phyloP scores from a whole-genome alignment of 1,284 basidiomycete species.

The Microbotryum silenes-acaulis region DNA sequence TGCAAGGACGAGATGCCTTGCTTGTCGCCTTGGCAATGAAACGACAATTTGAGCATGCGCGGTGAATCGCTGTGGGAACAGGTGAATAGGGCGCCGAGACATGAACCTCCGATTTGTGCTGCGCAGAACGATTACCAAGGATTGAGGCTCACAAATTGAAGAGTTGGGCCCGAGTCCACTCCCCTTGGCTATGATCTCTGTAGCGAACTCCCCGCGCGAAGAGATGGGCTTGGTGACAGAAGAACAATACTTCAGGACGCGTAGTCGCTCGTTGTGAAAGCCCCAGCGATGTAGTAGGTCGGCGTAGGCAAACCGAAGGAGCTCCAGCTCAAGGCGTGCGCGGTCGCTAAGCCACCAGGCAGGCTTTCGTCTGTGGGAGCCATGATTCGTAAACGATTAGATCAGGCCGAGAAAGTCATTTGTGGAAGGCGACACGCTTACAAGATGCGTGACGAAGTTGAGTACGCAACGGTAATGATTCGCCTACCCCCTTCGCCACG shows the following conservation, averaged over 20 bases:
- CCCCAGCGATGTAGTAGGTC: constrained; percentile 29
- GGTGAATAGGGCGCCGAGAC: too few species aligned
- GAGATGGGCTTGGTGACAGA: not conserved
- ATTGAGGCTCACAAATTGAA: constrained; percentile 10
- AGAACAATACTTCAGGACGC: constrained; percentile 28
- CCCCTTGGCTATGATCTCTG: not conserved
- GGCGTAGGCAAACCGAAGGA: constrained; percentile 27
- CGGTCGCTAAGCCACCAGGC: constrained; percentile 26
- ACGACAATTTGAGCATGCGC: constrained; percentile 9
- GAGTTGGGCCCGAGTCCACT: constrained; percentile 14
- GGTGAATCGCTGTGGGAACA: constrained; percentile 10
- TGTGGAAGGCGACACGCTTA: too few species aligned
- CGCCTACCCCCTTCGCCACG: constrained; percentile 2
- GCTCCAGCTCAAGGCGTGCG: constrained; percentile 24
- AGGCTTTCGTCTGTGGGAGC: too few species aligned
- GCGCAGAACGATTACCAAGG: too few species aligned
- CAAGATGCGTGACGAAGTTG: too few species aligned
- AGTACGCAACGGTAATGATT: too few species aligned
- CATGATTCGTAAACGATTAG: too few species aligned
- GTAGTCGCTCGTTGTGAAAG: constrained; percentile 13
- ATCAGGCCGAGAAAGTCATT: too few species aligned
- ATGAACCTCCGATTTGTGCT: not conserved
- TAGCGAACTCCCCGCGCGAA: not conserved
- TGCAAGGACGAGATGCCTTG: constrained; percentile 4
- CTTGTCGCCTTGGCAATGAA: not conserved